These are phyloP conservation scores for Alternaria panax DNA, from an alignment of 2,329 filamentous ascomycete species.

Conservation along the genomic window DNA sequence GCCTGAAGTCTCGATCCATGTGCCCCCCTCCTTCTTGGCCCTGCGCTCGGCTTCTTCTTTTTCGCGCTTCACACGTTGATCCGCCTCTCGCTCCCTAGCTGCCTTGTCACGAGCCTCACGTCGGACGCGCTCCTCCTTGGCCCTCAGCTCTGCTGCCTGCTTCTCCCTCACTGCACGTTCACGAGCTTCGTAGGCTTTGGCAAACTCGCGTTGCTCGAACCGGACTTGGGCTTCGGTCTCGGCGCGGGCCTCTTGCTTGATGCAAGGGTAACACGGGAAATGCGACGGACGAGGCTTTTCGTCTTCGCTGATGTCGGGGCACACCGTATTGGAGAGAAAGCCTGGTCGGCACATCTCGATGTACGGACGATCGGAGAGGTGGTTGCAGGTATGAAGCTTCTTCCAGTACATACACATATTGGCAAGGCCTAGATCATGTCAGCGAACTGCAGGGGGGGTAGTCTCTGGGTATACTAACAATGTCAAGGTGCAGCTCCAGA, in stretches of 20 bases:
- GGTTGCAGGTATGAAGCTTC: conserved; percentile 32
- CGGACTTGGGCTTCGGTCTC: conserved; percentile 18
- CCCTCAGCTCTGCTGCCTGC: conserved; percentile 18
- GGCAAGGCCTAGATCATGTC: background rate
- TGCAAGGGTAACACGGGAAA: conserved; percentile 36
- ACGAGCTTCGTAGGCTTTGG: conserved; percentile 19
- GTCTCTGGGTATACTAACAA: background rate
- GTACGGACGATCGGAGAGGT: conserved; percentile 30
- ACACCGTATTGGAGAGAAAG: conserved; percentile 30
- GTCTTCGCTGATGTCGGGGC: conserved; percentile 24
- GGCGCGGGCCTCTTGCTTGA: conserved; percentile 21
- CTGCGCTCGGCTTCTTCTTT: conserved; percentile 25
- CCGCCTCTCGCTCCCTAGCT: conserved; percentile 27
- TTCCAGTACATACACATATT: conserved; percentile 39
- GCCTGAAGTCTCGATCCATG: conserved; percentile 29
- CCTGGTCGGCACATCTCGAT: conserved; percentile 34
- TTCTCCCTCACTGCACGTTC: conserved; percentile 18
- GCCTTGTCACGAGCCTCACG: conserved; percentile 33
- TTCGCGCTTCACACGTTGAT: conserved; percentile 18
- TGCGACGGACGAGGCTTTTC: conserved; percentile 20
- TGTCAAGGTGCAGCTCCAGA: background rate
- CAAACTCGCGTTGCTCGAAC: conserved; percentile 7
- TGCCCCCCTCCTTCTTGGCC: conserved; percentile 27
- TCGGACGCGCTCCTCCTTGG: conserved; percentile 31
- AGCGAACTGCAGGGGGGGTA: background rate